A percentile compares a stretch with the other conserved stretches of the same genome.
These are phyloP conservation scores for Aegilops sharonensis DNA, from an alignment of 176 grass and related monocot genomes.

Conservation along the genomic window DNA sequence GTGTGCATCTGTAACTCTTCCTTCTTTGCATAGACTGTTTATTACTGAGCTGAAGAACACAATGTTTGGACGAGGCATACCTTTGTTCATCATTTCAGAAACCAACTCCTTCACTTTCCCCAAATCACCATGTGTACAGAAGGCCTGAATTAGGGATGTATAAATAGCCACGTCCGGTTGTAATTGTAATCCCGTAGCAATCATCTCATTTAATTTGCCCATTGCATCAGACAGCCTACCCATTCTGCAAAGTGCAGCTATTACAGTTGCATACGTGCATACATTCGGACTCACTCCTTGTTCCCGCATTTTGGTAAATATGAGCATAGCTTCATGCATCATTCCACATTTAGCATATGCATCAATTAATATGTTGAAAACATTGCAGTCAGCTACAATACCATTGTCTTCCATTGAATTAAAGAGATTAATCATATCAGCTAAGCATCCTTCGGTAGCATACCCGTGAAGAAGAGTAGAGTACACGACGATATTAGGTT, in stretches of 20 bases:
- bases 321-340: neutral
- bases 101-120: neutral
- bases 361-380: constrained; percentile 1
- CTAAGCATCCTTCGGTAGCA: neutral
- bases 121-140: neutral
- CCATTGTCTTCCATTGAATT: neutral
- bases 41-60: neutral
- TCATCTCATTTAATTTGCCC: neutral
- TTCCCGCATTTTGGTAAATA: neutral
- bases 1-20: neutral
- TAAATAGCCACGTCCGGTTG: neutral
- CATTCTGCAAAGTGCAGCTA: neutral
- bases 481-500: neutral
- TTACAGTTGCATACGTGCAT: neutral
- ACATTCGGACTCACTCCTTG: neutral
- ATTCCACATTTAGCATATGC: neutral
- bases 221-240: neutral
- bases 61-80: neutral
- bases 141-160: neutral
- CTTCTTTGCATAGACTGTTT: neutral
- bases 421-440: neutral
- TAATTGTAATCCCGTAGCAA: neutral
- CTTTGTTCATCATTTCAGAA: neutral
- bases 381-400: neutral
- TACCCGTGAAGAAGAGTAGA: neutral